A percentile compares a stretch with the other conserved stretches of the same genome.
Conservation (phyloP, 805 yeast species). For the Zygosaccharomyces bailii region DNA sequence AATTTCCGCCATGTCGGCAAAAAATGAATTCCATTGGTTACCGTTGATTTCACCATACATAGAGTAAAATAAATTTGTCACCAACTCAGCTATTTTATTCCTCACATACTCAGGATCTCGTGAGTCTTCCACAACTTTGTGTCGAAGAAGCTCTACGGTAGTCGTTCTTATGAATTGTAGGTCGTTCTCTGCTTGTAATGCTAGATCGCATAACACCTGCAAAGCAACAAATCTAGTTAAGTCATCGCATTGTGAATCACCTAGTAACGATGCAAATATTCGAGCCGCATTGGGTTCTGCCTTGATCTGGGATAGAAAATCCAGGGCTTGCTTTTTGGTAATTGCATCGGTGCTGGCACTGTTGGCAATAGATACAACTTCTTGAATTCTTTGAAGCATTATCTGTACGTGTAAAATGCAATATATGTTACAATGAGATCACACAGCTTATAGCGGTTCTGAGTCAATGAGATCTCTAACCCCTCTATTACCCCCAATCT, state of each 20-base stretch:
- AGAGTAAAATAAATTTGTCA: constrained; percentile 32
- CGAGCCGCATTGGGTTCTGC: constrained; percentile 28
- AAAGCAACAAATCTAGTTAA: constrained; percentile 34
- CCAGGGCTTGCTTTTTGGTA: constrained; percentile 55
- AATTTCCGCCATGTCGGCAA: constrained; percentile 29
- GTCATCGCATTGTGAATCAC: constrained; percentile 26
- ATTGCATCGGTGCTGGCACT: constrained; percentile 60
- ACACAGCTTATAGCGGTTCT: neutral
- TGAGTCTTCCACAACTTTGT: constrained; percentile 18
- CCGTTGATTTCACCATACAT: constrained; percentile 34
- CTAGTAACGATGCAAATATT: constrained; percentile 26
- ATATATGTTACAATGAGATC: neutral
- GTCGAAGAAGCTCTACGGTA: constrained; percentile 25
- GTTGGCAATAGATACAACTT: constrained; percentile 82
- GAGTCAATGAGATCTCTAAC: neutral
- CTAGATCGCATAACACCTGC: constrained; percentile 32
- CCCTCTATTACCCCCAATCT: neutral
- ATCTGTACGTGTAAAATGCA: constrained; percentile 4
- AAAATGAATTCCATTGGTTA: constrained; percentile 33
- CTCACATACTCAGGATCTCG: constrained; percentile 34
- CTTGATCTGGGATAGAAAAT: constrained; percentile 31
- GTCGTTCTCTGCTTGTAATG: constrained; percentile 10
- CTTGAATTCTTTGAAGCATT: constrained; percentile 60
- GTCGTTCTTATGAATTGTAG: constrained; percentile 27
- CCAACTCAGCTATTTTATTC: constrained; percentile 35